Evolutionary conservation across 2,329 filamentous ascomycete species (phyloP).

Genomic region (Coniochaeta prunicola): DNA sequence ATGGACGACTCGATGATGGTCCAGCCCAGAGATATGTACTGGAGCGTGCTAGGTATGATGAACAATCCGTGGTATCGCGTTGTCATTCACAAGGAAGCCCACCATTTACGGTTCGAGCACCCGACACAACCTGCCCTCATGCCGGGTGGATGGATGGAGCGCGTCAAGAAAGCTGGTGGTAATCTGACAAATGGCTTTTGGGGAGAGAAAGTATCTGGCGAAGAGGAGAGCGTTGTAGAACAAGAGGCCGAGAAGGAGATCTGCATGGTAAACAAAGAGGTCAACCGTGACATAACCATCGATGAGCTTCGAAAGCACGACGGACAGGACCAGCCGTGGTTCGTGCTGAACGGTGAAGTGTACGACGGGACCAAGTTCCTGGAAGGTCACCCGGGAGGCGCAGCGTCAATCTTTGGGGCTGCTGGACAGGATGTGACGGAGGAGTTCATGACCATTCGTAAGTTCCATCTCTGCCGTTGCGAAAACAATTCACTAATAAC

Average conservation of each 20-base stretch:
- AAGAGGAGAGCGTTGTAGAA: constrained; percentile 28
- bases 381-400: constrained; percentile 77
- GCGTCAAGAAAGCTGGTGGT: constrained; percentile 75
- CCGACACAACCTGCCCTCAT: constrained; percentile 74
- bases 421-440: constrained; percentile 79
- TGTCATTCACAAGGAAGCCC: constrained; percentile 61
- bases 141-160: constrained; percentile 88
- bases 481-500: constrained; percentile 5
- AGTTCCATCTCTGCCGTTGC: constrained; percentile 27
- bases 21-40: constrained; percentile 91
- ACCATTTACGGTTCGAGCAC: constrained; percentile 71
- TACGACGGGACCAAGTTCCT: constrained; percentile 81
- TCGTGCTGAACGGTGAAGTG: constrained; percentile 80
- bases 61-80: constrained; percentile 93
- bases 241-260: constrained; percentile 57
- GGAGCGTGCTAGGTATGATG: constrained; percentile 95
- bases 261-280: constrained; percentile 65
- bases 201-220: constrained; percentile 63
- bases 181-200: constrained; percentile 76
- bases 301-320: constrained; percentile 67
- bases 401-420: constrained; percentile 72
- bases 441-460: constrained; percentile 88
- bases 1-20: constrained; percentile 89
- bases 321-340: constrained; percentile 64
- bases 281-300: constrained; percentile 57